Evolutionary conservation across 495 filamentous ascomycete species (phyloP), one percentile per base, ranked within the genome.

Genomic region (Massariosphaeria phaeospora): DNA sequence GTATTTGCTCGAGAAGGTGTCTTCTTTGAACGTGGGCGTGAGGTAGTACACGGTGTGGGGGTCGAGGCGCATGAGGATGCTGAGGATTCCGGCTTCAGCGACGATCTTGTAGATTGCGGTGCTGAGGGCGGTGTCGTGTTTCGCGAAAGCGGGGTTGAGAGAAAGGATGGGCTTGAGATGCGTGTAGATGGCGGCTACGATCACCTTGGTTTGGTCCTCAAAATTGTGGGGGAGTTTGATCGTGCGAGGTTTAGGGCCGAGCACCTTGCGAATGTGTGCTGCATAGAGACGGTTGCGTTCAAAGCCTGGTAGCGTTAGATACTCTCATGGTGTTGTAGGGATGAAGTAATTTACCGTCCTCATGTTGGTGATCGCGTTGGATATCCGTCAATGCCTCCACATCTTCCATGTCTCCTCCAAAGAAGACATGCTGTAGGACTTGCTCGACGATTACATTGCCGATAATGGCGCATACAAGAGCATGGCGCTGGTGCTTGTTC

Each of bases 381-480:
- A 58, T 48, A 5, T 30, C 27, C 5, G 20, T 18, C 5, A 57
- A 15, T 6, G 27, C 26, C 12, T n/a, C 33, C 35, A 27, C 7
- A 1, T 52, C 15, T n/a, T 25, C 54, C 11, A 34, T 31, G 8
- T 24, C 27, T 17, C 18, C 54, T 6, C 60, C 55, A 52, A 63
- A 63, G 21, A 54, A 48, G 7, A 21, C 8, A 26, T 55, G 48
- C 18, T 43, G 10, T 30, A 55, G 59, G 0, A 59, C 50, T 23
- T 63, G 60, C 45, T 63, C 55, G 3, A 55, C 50, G 10, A 63
- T n/a, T 23, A 53, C 43, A 18, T 59, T 58, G 13, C 60, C 54
- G n/a, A 63, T 52, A 17, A 63, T 55, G 2, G 33, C 55, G 26
- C 20, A 30, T 1, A 57, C 55, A 7, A 63, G 48, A 35, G 50